Percentiles rank a stretch among this genome's conserved stretches.
Conservation (phyloP, 2,329 filamentous ascomycete genomes). For the Hansfordia pulvinata region DNA sequence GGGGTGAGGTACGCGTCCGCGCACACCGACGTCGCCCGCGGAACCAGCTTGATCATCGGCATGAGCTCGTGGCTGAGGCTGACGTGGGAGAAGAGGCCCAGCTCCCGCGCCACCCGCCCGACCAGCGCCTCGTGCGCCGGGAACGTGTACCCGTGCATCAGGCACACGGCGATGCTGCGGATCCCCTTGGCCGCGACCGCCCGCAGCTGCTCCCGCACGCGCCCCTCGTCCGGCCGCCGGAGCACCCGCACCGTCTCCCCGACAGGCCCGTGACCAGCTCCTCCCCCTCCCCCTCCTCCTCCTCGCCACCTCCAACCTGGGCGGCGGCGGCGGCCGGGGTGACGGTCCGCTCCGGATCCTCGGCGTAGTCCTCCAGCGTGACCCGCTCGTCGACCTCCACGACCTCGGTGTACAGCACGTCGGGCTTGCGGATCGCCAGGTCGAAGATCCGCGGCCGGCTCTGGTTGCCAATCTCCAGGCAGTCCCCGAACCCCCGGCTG, state of each 20-base stretch:
- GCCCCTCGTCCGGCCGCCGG: slow-evolving; percentile 40
- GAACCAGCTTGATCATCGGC: slow-evolving; percentile 82
- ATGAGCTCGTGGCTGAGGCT: slow-evolving; percentile 70
- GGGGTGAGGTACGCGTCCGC: slow-evolving; percentile 73
- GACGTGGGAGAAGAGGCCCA: slow-evolving; percentile 75
- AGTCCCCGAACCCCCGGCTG: slow-evolving; percentile 79
- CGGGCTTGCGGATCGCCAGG: slow-evolving; percentile 72
- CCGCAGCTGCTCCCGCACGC: slow-evolving; percentile 47
- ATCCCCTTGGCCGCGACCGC: slow-evolving; percentile 58
- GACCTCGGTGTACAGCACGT: slow-evolving; percentile 73
- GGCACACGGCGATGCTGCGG: slow-evolving; percentile 71
- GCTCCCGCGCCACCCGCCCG: slow-evolving; percentile 60
- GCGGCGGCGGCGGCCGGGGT: too few species aligned
- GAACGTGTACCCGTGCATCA: slow-evolving; percentile 90
- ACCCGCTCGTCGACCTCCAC: slow-evolving; percentile 88
- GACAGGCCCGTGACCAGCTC: slow-evolving; percentile 58
- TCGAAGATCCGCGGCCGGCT: slow-evolving; percentile 84
- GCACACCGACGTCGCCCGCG: slow-evolving; percentile 62
- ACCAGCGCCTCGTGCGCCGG: slow-evolving; percentile 73
- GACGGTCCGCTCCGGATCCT: slow-evolving; percentile 56
- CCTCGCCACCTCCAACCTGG: slow-evolving; percentile 40
- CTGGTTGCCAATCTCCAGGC: slow-evolving; percentile 81
- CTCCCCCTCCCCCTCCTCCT: slow-evolving; percentile 27
- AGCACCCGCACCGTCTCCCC: slow-evolving; percentile 61
- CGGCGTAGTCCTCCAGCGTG: slow-evolving; percentile 82